phyloP scores from a whole-genome alignment of 371 early-diverging fungal species.

The Mortierella sp. region DNA sequence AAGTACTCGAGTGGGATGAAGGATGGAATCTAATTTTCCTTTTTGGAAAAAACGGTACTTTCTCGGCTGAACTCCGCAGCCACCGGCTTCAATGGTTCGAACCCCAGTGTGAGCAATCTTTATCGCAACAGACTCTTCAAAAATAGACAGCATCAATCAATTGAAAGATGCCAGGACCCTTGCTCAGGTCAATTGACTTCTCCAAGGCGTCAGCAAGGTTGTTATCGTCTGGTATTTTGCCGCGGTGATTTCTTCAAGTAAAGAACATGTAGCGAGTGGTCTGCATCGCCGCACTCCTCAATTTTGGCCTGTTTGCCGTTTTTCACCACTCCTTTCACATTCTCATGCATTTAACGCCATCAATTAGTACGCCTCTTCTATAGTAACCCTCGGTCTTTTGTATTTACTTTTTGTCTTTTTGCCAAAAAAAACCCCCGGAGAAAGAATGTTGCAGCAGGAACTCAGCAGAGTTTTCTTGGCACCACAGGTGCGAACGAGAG shows the following conservation, averaged over 20 bases:
- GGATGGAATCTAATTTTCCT: background rate
- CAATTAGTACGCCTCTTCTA: background rate
- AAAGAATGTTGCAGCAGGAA: background rate
- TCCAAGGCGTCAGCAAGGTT: background rate
- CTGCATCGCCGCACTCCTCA: too few species aligned
- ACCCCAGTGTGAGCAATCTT: background rate
- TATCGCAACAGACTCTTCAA: background rate
- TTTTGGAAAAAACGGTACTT: background rate
- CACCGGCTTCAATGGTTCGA: background rate
- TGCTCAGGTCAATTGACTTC: background rate
- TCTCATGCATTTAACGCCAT: background rate
- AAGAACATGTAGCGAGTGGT: too few species aligned
- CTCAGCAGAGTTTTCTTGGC: background rate
- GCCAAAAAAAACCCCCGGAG: too few species aligned
- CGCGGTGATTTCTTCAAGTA: background rate
- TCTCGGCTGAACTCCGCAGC: background rate
- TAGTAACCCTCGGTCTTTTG: too few species aligned
- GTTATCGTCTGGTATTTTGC: background rate
- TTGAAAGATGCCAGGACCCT: too few species aligned
- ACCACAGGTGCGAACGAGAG: background rate
- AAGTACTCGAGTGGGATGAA: background rate
- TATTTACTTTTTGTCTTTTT: too few species aligned
- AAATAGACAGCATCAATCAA: background rate
- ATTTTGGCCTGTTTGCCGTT: background rate
- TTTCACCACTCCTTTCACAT: background rate